Conservation (phyloP, 1,139 yeast genomes). For the Meyerozyma athensensis region DNA sequence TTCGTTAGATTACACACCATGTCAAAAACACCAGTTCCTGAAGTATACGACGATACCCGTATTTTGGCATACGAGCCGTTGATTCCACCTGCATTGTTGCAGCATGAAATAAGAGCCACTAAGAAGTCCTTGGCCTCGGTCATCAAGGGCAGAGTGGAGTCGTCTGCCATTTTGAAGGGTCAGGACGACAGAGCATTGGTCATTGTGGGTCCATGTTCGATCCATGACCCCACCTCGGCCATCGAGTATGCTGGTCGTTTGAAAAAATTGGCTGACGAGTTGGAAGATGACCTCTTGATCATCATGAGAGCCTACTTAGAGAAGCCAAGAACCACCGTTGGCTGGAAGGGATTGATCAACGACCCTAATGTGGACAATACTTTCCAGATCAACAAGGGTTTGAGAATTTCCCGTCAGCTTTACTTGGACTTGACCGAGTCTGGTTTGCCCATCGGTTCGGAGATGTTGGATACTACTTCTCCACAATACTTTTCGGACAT, state of each 20-base stretch:
- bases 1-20: conserved; percentile 12
- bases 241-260: conserved; percentile 78
- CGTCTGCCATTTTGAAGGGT: conserved; percentile 66
- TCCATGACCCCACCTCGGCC: conserved; percentile 89
- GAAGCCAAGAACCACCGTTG: conserved; percentile 98
- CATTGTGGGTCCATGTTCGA: conserved; percentile 93
- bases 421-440: conserved; percentile 79
- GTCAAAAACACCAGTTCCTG: conserved; percentile 54
- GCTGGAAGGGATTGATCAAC: conserved; percentile 97
- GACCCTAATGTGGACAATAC: conserved; percentile 94
- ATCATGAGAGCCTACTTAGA: conserved; percentile 97
- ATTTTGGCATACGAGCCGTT: conserved; percentile 88
- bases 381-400: conserved; percentile 92
- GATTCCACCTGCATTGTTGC: conserved; percentile 81
- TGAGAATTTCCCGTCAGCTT: conserved; percentile 79
- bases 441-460: conserved; percentile 84
- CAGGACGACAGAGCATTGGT: conserved; percentile 78
- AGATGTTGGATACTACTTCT: conserved; percentile 96
- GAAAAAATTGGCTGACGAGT: conserved; percentile 61
- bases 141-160: conserved; percentile 68
- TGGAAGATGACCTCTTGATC: conserved; percentile 69
- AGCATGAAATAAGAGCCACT: conserved; percentile 71
- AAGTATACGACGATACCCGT: conserved; percentile 83
- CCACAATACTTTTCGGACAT: conserved; percentile 96
- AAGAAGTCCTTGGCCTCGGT: conserved; percentile 62